Conservation (phyloP, 2,329 filamentous ascomycete genomes). For the Cadophora sp. region DNA sequence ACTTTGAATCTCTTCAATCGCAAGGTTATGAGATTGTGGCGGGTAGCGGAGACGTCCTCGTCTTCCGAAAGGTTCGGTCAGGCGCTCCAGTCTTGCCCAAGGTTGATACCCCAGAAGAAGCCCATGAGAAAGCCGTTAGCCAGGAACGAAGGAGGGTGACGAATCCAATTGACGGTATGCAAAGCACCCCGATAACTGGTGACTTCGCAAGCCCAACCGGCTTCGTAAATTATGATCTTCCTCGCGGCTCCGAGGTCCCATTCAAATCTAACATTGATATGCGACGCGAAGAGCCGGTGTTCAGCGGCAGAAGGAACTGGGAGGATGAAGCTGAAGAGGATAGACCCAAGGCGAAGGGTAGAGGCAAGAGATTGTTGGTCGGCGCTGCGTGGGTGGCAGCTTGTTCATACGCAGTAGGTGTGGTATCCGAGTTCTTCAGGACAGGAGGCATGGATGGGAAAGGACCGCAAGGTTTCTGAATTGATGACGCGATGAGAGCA, state of each 20-base stretch:
- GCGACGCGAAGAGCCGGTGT: constrained; percentile 55
- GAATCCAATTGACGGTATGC: constrained; percentile 63
- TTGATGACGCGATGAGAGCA: background rate
- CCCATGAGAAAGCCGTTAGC: background rate
- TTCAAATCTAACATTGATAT: constrained; percentile 55
- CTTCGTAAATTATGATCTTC: constrained; percentile 66
- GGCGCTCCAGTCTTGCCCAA: constrained; percentile 29
- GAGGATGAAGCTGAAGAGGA: constrained; percentile 36
- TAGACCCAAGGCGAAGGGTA: constrained; percentile 47
- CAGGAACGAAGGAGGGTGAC: constrained; percentile 33
- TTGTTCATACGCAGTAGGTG: constrained; percentile 63
- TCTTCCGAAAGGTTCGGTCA: constrained; percentile 67
- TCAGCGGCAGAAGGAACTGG: constrained; percentile 50
- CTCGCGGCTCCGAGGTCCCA: constrained; percentile 46
- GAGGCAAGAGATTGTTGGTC: constrained; percentile 57
- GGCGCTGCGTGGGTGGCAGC: constrained; percentile 62
- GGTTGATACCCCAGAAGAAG: background rate
- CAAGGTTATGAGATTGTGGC: constrained; percentile 73
- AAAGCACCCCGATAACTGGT: constrained; percentile 50
- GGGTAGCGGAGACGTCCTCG: constrained; percentile 66
- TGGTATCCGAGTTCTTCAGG: constrained; percentile 63
- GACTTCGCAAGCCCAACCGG: constrained; percentile 70
- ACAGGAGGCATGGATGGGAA: constrained; percentile 54
- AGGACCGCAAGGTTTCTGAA: constrained; percentile 43
- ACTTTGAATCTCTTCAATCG: constrained; percentile 63